These are phyloP conservation scores for Alternaria gaisen DNA, from an alignment of 2,329 filamentous ascomycete species.

Conservation along the genomic window DNA sequence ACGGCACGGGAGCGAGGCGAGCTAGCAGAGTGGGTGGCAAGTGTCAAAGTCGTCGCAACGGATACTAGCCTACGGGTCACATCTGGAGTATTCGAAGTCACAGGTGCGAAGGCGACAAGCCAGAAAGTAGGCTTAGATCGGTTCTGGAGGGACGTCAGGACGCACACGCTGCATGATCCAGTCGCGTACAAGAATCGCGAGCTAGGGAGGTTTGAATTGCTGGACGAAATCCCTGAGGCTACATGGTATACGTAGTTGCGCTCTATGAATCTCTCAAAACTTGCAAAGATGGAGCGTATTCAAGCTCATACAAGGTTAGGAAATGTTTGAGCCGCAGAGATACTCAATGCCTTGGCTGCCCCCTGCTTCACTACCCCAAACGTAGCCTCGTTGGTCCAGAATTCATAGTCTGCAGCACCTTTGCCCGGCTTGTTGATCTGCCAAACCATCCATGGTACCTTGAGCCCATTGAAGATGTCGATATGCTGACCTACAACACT, in stretches of 20 bases:
- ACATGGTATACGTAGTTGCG: constrained; percentile 67
- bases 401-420: constrained; percentile 16
- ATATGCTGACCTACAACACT: constrained; percentile 12
- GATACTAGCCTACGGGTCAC: constrained; percentile 68
- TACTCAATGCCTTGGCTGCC: neutral
- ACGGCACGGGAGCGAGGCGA: constrained; percentile 65
- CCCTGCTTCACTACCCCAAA: constrained; percentile 9
- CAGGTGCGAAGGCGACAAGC: constrained; percentile 66
- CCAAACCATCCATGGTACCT: constrained; percentile 15
- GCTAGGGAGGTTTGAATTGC: constrained; percentile 65
- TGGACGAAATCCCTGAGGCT: constrained; percentile 65
- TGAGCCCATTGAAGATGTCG: constrained; percentile 14
- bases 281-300: neutral
- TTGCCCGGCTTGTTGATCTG: constrained; percentile 17
- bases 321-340: neutral
- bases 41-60: constrained; percentile 69
- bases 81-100: constrained; percentile 70
- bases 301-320: neutral
- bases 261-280: neutral
- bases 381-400: constrained; percentile 12
- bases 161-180: constrained; percentile 72
- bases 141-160: constrained; percentile 73
- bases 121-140: constrained; percentile 68
- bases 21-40: constrained; percentile 69
- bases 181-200: constrained; percentile 73